Percentiles rank a stretch among this genome's conserved stretches.
Conservation (phyloP, 2,329 filamentous ascomycete genomes). For the Fusarium sp. region DNA sequence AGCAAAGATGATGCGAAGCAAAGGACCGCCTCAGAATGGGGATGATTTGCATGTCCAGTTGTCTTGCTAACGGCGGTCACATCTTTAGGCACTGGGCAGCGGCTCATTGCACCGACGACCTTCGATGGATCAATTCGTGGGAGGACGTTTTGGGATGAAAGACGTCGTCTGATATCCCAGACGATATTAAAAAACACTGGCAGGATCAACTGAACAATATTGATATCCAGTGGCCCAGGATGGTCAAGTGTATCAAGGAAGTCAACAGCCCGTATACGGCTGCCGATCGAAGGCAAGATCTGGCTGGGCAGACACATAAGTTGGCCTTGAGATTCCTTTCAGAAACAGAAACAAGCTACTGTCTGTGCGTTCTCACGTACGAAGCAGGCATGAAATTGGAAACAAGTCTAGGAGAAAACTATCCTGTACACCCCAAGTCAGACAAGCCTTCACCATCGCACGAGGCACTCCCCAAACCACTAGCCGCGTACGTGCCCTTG, state of each 20-base stretch:
- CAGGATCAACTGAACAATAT: not conserved
- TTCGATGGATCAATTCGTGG: not conserved
- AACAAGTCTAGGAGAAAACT: not conserved
- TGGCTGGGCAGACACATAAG: not conserved
- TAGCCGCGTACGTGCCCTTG: not conserved
- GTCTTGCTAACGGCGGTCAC: not conserved
- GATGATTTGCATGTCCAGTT: not conserved
- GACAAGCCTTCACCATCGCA: not conserved
- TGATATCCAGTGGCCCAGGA: not conserved
- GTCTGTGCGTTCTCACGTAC: not conserved
- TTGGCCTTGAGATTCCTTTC: not conserved
- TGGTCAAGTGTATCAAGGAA: not conserved
- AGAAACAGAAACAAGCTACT: not conserved
- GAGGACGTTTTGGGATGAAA: not conserved
- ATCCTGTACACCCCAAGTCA: not conserved
- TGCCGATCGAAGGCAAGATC: not conserved
- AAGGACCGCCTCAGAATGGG: not conserved
- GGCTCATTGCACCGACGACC: not conserved
- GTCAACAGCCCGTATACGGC: not conserved
- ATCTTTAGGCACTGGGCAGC: not conserved
- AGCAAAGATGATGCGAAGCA: not conserved
- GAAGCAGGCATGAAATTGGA: not conserved
- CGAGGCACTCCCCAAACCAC: not conserved
- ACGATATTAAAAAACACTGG: not conserved
- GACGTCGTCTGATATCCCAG: not conserved